Conservation (phyloP, 1,284 basidiomycete species). For the Ustanciosporium gigantosporum region DNA sequence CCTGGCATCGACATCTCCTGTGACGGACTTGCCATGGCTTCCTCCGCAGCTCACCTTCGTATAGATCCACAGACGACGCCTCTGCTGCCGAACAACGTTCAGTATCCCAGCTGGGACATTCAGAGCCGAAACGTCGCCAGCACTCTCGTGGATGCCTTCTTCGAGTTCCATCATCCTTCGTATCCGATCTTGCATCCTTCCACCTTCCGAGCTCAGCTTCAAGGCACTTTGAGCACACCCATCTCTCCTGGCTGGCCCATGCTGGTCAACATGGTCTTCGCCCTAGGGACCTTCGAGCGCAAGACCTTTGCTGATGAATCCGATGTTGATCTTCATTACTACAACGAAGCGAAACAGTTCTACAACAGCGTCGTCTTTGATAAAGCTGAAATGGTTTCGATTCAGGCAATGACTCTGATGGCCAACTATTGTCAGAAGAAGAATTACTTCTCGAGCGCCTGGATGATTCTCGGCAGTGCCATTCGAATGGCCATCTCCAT, state of each 20-base stretch:
- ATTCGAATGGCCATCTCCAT: constrained; percentile 43
- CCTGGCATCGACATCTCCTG: constrained; percentile 17
- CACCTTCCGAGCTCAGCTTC: constrained; percentile 40
- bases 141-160: constrained; percentile 32
- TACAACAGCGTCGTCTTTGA: constrained; percentile 37
- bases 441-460: constrained; percentile 28
- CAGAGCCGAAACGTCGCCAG: constrained; percentile 20
- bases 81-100: constrained; percentile 21
- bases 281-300: constrained; percentile 36
- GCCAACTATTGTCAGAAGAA: constrained; percentile 45
- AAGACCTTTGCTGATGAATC: constrained; percentile 15
- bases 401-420: constrained; percentile 36
- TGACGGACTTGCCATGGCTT: constrained; percentile 25
- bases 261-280: constrained; percentile 47
- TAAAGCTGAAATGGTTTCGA: constrained; percentile 36
- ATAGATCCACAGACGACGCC: constrained; percentile 3
- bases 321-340: constrained; percentile 26
- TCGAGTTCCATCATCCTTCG: constrained; percentile 36
- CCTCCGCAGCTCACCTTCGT: constrained; percentile 1
- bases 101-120: constrained; percentile 22
- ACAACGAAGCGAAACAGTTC: constrained; percentile 25
- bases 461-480: constrained; percentile 41
- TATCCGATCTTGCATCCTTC: constrained; percentile 38
- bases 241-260: constrained; percentile 25
- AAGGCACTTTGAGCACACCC: constrained; percentile 22